These are phyloP conservation scores for Thelonectria olida DNA, from an alignment of 2,329 filamentous ascomycete genomes.

Conservation along the genomic window DNA sequence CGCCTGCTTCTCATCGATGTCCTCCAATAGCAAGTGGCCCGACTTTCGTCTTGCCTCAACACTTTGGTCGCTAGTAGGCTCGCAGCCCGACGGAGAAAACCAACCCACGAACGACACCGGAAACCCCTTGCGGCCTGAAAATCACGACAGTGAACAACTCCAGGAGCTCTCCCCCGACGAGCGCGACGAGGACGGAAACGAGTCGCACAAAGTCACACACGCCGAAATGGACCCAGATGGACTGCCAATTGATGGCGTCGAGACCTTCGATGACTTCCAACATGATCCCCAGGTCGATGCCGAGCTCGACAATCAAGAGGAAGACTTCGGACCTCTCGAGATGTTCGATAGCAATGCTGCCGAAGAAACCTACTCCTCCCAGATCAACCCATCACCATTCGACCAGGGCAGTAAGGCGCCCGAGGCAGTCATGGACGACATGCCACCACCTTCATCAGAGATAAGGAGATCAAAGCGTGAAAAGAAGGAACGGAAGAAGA, in stretches of 20 bases:
- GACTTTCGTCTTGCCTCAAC: slow-evolving; percentile 46
- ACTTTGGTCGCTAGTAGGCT: slow-evolving; percentile 41
- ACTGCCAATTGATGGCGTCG: slow-evolving; percentile 37
- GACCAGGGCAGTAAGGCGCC: slow-evolving; percentile 33
- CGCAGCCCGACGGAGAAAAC: slow-evolving; percentile 39
- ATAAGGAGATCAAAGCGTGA: slow-evolving; percentile 44
- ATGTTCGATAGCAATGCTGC: slow-evolving; percentile 51
- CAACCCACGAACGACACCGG: slow-evolving; percentile 32
- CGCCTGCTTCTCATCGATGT: slow-evolving; percentile 37
- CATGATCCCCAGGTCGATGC: slow-evolving; percentile 35
- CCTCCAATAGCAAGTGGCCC: slow-evolving; percentile 45
- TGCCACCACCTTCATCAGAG: slow-evolving; percentile 26
- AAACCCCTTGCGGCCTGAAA: slow-evolving; percentile 14
- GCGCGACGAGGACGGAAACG: slow-evolving; percentile 25
- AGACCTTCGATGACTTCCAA: slow-evolving; percentile 38
- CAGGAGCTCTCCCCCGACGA: slow-evolving; percentile 28
- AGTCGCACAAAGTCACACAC: slow-evolving; percentile 22
- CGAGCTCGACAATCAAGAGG: slow-evolving; percentile 28
- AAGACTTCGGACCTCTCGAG: slow-evolving; percentile 48
- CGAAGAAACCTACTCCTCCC: slow-evolving; percentile 43
- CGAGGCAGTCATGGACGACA: slow-evolving; percentile 44
- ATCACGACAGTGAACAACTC: slow-evolving; percentile 29
- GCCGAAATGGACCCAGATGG: slow-evolving; percentile 37
- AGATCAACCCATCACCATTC: slow-evolving; percentile 27
- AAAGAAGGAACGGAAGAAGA: slow-evolving; percentile 45